A percentile compares a stretch with the other conserved stretches of the same genome.
phyloP scores from a whole-genome alignment of 2,329 filamentous ascomycete species.

The Amphichorda felina region DNA sequence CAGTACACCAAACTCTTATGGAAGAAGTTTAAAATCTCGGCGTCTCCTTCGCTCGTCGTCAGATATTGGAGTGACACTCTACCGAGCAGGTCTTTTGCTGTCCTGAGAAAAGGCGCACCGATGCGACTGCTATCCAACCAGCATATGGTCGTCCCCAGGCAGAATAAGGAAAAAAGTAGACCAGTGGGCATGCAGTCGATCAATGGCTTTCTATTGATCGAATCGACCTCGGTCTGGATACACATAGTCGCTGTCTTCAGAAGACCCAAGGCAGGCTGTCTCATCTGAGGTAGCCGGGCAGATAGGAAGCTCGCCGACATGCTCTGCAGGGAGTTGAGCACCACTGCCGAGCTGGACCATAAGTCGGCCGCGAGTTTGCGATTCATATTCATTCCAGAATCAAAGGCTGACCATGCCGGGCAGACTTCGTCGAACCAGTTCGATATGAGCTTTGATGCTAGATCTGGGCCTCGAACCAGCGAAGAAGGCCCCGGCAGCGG shows the following conservation, averaged over 20 bases:
- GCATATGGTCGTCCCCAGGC: conserved; percentile 25
- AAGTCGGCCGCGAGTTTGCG: conserved; percentile 22
- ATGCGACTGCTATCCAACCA: conserved; percentile 23
- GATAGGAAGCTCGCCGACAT: conserved; percentile 27
- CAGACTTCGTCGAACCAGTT: conserved; percentile 28
- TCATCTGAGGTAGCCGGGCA: conserved; percentile 20
- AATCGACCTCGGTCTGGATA: conserved; percentile 20
- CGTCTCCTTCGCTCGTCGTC: conserved; percentile 8
- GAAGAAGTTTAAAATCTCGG: conserved; percentile 20
- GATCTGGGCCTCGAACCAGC: not conserved
- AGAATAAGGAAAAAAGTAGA: conserved; percentile 24
- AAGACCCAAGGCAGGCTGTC: conserved; percentile 18
- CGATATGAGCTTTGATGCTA: conserved; percentile 8
- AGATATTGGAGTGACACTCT: conserved; percentile 9
- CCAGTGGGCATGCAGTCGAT: conserved; percentile 16
- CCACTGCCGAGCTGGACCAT: conserved; percentile 22
- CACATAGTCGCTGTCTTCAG: conserved; percentile 19
- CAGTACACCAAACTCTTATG: conserved; percentile 26
- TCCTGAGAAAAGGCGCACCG: conserved; percentile 19
- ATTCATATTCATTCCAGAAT: conserved; percentile 25
- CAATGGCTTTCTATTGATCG: conserved; percentile 9
- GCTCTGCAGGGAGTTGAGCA: conserved; percentile 25
- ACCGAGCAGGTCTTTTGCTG: conserved; percentile 11
- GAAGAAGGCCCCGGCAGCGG: conserved; percentile 13
- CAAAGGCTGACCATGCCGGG: conserved; percentile 26